Conservation (phyloP, 2,329 filamentous ascomycete species). For the Diplodia seriata region DNA sequence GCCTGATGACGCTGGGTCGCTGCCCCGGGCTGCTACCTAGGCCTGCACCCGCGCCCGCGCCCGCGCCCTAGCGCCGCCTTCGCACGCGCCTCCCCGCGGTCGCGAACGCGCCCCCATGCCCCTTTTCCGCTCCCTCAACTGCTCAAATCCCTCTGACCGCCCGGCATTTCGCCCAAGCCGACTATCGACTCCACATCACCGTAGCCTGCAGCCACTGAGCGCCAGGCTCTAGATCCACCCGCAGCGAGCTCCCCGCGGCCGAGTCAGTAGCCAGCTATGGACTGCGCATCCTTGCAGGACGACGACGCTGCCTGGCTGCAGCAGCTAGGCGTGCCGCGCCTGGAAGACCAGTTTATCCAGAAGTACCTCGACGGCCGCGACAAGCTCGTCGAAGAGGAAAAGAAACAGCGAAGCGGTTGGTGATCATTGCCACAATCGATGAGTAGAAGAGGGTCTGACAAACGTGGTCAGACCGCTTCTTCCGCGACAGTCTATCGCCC, state of each 20-base stretch:
- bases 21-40: neutral
- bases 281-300: slow-evolving; percentile 23
- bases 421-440: slow-evolving; percentile 35
- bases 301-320: slow-evolving; percentile 50
- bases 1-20: slow-evolving; percentile 9
- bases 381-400: slow-evolving; percentile 79
- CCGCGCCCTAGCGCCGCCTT: too few species aligned
- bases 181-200: slow-evolving; percentile 24
- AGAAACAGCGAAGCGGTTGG: slow-evolving; percentile 79
- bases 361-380: slow-evolving; percentile 80
- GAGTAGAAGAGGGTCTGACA: slow-evolving; percentile 39
- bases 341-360: slow-evolving; percentile 76
- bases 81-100: slow-evolving; percentile 17
- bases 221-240: slow-evolving; percentile 18
- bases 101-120: slow-evolving; percentile 16
- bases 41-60: neutral
- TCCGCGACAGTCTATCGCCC: slow-evolving; percentile 77
- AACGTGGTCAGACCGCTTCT: slow-evolving; percentile 65
- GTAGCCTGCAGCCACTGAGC: slow-evolving; percentile 23
- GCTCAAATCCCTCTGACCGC: slow-evolving; percentile 31
- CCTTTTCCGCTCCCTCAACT: slow-evolving; percentile 28
- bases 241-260: slow-evolving; percentile 1
- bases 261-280: slow-evolving; percentile 28
- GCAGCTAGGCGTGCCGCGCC: slow-evolving; percentile 50
- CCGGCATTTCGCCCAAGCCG: slow-evolving; percentile 13